These are phyloP conservation scores for Extremus antarcticus DNA, from an alignment of 495 filamentous ascomycete species.

Conservation along the genomic window DNA sequence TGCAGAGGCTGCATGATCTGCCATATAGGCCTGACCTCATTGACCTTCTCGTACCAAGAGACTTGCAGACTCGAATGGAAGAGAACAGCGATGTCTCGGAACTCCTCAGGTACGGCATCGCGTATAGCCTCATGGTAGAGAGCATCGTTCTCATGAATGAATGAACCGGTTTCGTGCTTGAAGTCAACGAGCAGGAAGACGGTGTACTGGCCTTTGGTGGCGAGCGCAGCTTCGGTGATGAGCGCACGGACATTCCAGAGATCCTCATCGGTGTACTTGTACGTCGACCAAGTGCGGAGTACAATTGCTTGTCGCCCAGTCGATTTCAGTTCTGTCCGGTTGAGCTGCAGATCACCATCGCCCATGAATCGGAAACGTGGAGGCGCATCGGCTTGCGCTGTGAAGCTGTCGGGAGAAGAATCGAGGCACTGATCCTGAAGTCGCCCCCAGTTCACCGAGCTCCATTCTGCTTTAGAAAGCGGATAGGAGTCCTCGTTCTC, in stretches of 20 bases:
- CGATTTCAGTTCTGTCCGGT: background rate
- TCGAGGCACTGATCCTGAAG: conserved; percentile 1
- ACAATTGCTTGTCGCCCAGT: conserved; percentile 6
- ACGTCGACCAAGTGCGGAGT: conserved; percentile 2
- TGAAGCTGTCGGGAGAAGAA: background rate
- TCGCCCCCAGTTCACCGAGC: conserved; percentile 1
- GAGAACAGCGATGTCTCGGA: conserved; percentile 5
- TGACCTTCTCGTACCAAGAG: conserved; percentile 5
- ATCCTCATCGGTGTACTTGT: conserved; percentile 3
- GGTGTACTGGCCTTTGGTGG: background rate
- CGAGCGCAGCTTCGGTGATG: conserved; percentile 2
- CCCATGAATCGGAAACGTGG: conserved; percentile 1
- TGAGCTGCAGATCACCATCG: background rate
- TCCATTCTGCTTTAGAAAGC: background rate
- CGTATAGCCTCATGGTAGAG: conserved; percentile 1
- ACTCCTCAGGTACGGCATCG: conserved; percentile 1
- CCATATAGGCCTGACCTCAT: background rate
- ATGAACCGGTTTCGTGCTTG: conserved; percentile 1
- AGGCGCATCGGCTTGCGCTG: background rate
- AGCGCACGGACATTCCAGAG: conserved; percentile 3
- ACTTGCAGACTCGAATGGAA: background rate
- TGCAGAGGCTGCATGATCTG: conserved; percentile 10
- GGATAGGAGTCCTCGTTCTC: background rate
- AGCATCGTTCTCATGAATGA: background rate
- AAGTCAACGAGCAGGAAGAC: conserved; percentile 9